Evolutionary conservation across 225 moss, liverwort and hornwort species (phyloP).

Genomic region (Polytrichum formosum): DNA sequence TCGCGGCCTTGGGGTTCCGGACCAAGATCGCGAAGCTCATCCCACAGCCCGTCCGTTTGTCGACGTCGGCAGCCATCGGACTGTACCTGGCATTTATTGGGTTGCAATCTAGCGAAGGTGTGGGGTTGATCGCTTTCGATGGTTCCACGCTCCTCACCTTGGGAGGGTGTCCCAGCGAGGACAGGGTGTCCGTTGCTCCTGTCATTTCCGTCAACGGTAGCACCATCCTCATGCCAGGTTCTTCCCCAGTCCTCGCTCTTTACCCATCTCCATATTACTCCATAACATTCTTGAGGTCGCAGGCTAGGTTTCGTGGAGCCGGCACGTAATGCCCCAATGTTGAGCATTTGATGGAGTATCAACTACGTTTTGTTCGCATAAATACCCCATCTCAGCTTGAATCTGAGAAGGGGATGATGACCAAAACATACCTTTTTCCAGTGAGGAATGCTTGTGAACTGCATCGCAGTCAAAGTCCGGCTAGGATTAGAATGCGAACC

Average conservation of each 20-base stretch:
- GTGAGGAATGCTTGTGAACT: no score
- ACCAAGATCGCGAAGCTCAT: slow-evolving; percentile 84
- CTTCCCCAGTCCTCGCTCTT: not conserved
- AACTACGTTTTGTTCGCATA: no score
- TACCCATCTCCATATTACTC: no score
- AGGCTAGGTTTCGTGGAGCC: no score
- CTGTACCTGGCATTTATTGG: slow-evolving; percentile 86
- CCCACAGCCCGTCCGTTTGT: slow-evolving; percentile 71
- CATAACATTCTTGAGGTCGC: no score
- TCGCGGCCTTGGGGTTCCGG: slow-evolving; percentile 76
- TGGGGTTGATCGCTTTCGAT: slow-evolving; percentile 68
- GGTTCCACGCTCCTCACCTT: slow-evolving; percentile 73
- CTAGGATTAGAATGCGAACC: no score
- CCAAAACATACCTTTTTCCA: no score
- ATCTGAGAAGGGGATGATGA: no score
- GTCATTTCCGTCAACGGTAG: slow-evolving; percentile 54
- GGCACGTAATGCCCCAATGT: no score
- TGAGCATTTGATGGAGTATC: no score
- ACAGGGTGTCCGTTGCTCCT: slow-evolving; percentile 58
- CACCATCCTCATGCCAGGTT: slow-evolving; percentile 57
- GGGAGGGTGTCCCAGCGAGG: slow-evolving; percentile 74
- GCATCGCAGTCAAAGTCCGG: no score
- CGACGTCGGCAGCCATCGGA: slow-evolving; percentile 84
- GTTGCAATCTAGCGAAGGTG: slow-evolving; percentile 75
- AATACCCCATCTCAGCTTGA: no score